Evolutionary conservation across 75 land plant species (phyloP), one percentile per base, ranked within the genome.

Genomic region (Gnetum montanum): DNA sequence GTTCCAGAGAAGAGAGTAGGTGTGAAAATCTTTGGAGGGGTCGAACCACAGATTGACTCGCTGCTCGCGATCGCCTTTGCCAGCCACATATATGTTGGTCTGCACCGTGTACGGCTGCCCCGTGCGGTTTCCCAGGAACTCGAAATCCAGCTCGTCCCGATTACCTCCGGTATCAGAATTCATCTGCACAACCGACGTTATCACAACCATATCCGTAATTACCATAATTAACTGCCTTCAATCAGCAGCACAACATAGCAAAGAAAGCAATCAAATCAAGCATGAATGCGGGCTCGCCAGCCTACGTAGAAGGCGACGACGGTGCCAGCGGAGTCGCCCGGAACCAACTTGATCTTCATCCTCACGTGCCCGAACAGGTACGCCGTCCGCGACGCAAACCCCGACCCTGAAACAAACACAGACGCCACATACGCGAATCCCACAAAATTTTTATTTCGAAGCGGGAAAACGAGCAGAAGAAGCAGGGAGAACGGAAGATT

Each of bases 51-150:
- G 76, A 57, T 76, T 81, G 6, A 81, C 65, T 31, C 80, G 62
- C 50, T 81, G 79, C 57, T 81, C 84, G 23, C 73, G 63, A 50
- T 76, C 70, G 8, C 84, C 84, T 51, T 76, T 76, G 3, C 84
- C 84, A 24, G 60, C 64, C 7, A 73, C 79, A 30, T 54, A 81
- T 2, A 81, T 57, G 28, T 81, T 81, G 6, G 84, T 81, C 46
- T 76, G 84, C 5, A 81, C 76, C 0, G 84, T 81, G 53, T 72
- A 76, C n/a, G 84, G 84, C 25, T 81, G 76, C 13, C 84, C 84
- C 0, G 58, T 48, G 34, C 79, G 24, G 63, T 81, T 81, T 6
- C 84, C 84, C 70, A 81, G 56, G 76, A 81, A 81, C 68, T 81
- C 84, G 27, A 81, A 81, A 31, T 81, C 84, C 28, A 81, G 29